Evolutionary conservation across 202 grass and related monocot species (phyloP), one percentile per base, ranked within the genome.

Genomic region (Schoenoplectus tabernaemontani): DNA sequence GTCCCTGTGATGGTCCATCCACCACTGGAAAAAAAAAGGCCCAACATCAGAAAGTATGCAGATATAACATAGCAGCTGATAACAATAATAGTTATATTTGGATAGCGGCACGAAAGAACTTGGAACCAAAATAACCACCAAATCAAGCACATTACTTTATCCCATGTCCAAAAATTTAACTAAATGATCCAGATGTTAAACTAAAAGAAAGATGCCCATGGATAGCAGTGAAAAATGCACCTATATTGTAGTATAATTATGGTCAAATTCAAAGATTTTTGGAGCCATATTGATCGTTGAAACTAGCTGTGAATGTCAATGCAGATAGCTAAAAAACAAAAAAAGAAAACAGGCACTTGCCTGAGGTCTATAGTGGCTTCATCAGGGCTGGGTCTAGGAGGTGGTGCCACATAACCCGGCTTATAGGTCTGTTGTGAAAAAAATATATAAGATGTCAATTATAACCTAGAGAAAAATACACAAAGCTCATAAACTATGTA

Each of bases 311-410:
- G 13, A 51, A 8, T 22, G 24, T 13, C 2, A 73, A 50, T 53
- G 46, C 15, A 50, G 19, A 32, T 34, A 53, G 13, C 85, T 93
- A 88, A 2, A 80, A 19, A 7, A 33, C 64, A 58, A 46, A 9
- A 85, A 87, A 87, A 69, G 13, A 34, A 12, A 48, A 78, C 70
- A 15, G 30, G 70, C 12, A n/a, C 81, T 85, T 92, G 59, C 96
- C 84, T 89, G 16, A 99, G 88, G 69, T 99, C 92, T 81, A 99
- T 99, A 50, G 79, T 85, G 19, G 90, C 89, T 77, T 99, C 96
- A 78, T 99, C 90, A 66, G 88, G 86, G 78, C 90, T 75, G 65
- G 65, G 64, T 62, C 71, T 88, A 76, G 96, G 90, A 61, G 90
- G 86, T 22, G 77, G 59, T 19, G 86, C 88, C 19, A 87, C 92